Evolutionary conservation across 2,329 filamentous ascomycete species (phyloP).

Genomic region (Fusarium brevicatenulatum): DNA sequence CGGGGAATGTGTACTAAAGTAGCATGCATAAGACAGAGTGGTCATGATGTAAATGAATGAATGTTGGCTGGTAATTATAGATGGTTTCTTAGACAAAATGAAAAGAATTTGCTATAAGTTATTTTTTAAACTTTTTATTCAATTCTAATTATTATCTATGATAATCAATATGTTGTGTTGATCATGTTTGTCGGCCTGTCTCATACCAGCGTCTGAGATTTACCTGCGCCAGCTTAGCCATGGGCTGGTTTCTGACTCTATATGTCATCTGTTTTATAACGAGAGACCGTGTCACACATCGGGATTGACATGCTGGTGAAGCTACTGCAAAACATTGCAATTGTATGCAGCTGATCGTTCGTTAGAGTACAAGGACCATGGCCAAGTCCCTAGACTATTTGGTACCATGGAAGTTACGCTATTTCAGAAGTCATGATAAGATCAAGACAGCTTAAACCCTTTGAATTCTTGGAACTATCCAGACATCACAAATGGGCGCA

Average conservation of each 20-base stretch:
- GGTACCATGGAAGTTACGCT: too few relatives aligned
- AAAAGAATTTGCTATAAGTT: neutral
- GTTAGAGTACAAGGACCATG: neutral
- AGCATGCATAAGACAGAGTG: neutral
- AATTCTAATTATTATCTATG: neutral
- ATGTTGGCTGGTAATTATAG: neutral
- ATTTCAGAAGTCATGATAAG: neutral
- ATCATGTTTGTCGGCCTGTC: neutral
- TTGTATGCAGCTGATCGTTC: neutral
- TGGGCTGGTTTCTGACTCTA: neutral
- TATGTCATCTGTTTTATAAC: neutral
- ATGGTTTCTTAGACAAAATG: neutral
- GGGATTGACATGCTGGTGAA: neutral
- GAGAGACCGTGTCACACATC: neutral
- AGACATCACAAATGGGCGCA: neutral
- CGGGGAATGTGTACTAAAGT: slow-evolving; percentile 5
- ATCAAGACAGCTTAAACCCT: neutral
- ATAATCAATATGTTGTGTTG: neutral
- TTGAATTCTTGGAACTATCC: neutral
- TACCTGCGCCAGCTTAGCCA: neutral
- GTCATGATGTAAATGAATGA: slow-evolving; percentile 8
- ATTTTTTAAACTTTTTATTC: neutral
- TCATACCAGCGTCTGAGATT: neutral
- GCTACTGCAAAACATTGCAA: slow-evolving; percentile 1
- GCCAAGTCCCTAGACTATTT: neutral